Percentiles rank a stretch among this genome's conserved stretches.
phyloP scores from a whole-genome alignment of 495 filamentous ascomycete genomes.

The Daldinia decipiens region DNA sequence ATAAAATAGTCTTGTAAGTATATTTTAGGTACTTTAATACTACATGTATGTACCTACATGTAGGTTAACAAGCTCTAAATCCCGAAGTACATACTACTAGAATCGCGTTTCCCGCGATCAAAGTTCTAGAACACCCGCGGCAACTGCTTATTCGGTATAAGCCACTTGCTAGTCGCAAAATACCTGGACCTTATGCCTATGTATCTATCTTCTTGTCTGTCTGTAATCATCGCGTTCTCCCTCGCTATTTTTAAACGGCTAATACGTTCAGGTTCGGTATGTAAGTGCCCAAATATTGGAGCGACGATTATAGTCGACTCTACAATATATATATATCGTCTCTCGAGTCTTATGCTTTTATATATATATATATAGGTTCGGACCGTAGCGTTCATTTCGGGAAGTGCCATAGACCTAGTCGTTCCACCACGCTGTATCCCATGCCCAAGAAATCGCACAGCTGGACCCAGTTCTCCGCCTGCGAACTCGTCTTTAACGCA shows the following conservation, averaged over 20 bases:
- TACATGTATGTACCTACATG: too few species aligned
- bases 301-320: neutral
- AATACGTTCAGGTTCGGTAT: neutral
- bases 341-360: neutral
- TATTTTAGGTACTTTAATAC: neutral
- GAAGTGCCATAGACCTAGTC: conserved; percentile 45
- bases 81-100: neutral
- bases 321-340: too few species aligned
- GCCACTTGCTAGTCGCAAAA: neutral
- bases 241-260: neutral
- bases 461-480: conserved; percentile 49
- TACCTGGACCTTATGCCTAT: neutral
- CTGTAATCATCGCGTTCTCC: neutral
- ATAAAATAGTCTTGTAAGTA: neutral
- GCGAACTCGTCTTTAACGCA: conserved; percentile 24
- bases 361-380: too few species aligned
- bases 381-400: conserved; percentile 26
- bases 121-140: conserved; percentile 1
- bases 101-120: neutral
- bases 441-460: conserved; percentile 48
- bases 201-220: neutral
- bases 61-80: neutral
- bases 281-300: neutral
- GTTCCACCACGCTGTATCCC: conserved; percentile 48
- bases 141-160: neutral